Percentiles rank a stretch among this genome's conserved stretches.
Conservation (phyloP, 805 yeast genomes). For the Kodamaea neixiangensis region DNA sequence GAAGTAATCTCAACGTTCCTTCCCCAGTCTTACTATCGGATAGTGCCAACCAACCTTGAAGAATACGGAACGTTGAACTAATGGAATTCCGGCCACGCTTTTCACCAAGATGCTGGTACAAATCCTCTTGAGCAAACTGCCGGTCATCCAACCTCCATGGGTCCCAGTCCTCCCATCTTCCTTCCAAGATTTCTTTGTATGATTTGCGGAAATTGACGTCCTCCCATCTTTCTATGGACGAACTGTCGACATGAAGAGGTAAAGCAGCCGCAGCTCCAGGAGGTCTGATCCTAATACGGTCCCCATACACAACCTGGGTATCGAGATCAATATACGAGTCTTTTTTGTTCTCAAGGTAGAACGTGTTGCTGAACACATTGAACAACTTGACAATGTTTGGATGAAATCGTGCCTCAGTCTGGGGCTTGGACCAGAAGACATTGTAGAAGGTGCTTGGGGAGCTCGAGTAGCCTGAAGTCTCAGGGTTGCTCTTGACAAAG, state of each 20-base stretch:
- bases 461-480: background rate
- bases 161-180: constrained; percentile 46
- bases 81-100: constrained; percentile 1
- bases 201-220: constrained; percentile 38
- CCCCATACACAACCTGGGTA: constrained; percentile 41
- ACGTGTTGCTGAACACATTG: constrained; percentile 21
- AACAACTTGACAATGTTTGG: constrained; percentile 33
- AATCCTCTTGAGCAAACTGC: constrained; percentile 31
- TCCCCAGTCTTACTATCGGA: constrained; percentile 35
- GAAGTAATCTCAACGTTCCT: constrained; percentile 41
- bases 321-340: constrained; percentile 26
- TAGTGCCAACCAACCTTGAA: constrained; percentile 48
- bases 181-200: constrained; percentile 38
- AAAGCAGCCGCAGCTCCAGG: constrained; percentile 38
- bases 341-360: constrained; percentile 13
- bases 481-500: constrained; percentile 13
- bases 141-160: constrained; percentile 38
- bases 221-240: constrained; percentile 49
- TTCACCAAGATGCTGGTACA: constrained; percentile 24
- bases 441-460: constrained; percentile 18
- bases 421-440: constrained; percentile 42
- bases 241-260: constrained; percentile 45
- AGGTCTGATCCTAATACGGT: constrained; percentile 40
- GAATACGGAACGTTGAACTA: constrained; percentile 41
- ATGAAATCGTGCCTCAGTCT: constrained; percentile 40